Evolutionary conservation across 2,329 filamentous ascomycete species (phyloP), one percentile per base, ranked within the genome.

Genomic region (Cladosporium sp.): DNA sequence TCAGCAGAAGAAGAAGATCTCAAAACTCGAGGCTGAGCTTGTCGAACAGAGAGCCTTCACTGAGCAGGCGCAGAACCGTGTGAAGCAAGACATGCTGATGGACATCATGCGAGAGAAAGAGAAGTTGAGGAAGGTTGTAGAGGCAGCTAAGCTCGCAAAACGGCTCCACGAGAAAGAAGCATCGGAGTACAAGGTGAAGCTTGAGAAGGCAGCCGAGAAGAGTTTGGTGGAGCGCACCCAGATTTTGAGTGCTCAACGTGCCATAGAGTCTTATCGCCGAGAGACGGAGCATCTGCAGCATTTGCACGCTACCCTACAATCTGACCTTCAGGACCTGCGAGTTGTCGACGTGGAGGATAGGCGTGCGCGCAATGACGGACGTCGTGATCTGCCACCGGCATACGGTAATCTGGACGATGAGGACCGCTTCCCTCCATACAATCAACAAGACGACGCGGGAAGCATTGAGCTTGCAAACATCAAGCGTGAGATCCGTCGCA

Each of bases 391-490:
- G n/a, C 72, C 72, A n/a, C 72, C 72, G 4, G 68, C 71, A 3
- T 74, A 74, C 46, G 70, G 71, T 12, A 67, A 67, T 21, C 67
- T 74, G 6, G 64, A 68, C 37, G 71, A 71, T 12, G 65, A 67
- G 21, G 67, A 70, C 12, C 62, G 31, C n/a, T 62, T 64, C 16
- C 65, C 66, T 29, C 70, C 71, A 4, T 71, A 69, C 49, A 65
- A 44, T 44, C 62, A 55, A n/a, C 61, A 58, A 33, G 63, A 67
- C 21, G 67, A 66, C 59, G 59, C 35, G 7, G 69, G 70, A 23
- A 44, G 59, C 4, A 21, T 69, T 2, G 67, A 70, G 16, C 44
- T 71, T 1, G 70, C 69, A 16, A 62, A 49, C 5, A 37, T 70
- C 46, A 69, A 70, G 31, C 66, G 65, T 46, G 62, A 28, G 16